Evolutionary conservation across 805 yeast genomes (phyloP).

Genomic region (Sporopachydermia lactativora): DNA sequence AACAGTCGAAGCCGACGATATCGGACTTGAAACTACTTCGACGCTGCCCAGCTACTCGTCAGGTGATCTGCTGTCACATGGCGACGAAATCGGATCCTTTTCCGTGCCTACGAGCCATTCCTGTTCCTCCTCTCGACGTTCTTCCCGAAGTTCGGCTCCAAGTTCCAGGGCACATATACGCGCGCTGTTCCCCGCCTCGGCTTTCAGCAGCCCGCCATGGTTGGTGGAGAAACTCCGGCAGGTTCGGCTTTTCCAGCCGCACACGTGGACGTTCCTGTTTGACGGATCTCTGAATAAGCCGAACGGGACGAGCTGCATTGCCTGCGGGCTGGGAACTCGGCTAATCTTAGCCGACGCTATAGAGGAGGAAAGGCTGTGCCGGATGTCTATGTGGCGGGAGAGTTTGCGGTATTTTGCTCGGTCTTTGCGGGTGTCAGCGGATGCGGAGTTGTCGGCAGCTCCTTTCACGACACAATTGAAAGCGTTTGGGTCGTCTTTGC

Average conservation of each 20-base stretch:
- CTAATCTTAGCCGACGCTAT: neutral
- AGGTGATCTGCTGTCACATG: conserved; percentile 1
- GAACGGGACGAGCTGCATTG: neutral
- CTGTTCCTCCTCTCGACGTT: too few relatives aligned
- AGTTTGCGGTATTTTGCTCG: neutral
- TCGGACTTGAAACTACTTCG: neutral
- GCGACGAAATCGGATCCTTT: neutral
- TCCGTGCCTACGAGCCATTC: neutral
- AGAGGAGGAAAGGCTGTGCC: neutral
- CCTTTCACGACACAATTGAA: neutral
- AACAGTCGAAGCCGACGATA: neutral
- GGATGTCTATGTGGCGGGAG: neutral
- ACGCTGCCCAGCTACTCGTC: neutral
- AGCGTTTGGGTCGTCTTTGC: neutral
- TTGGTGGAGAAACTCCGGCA: neutral
- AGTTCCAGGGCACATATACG: too few relatives aligned
- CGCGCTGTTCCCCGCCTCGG: too few relatives aligned
- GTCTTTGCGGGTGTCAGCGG: neutral
- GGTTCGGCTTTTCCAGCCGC: neutral
- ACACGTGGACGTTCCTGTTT: neutral
- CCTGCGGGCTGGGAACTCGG: neutral
- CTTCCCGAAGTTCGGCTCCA: too few relatives aligned
- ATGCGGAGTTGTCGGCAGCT: neutral
- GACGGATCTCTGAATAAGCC: neutral
- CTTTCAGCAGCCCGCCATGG: too few relatives aligned